Evolutionary conservation across 2,329 filamentous ascomycete genomes (phyloP).

Genomic region (Pseudogymnoascus sp.): DNA sequence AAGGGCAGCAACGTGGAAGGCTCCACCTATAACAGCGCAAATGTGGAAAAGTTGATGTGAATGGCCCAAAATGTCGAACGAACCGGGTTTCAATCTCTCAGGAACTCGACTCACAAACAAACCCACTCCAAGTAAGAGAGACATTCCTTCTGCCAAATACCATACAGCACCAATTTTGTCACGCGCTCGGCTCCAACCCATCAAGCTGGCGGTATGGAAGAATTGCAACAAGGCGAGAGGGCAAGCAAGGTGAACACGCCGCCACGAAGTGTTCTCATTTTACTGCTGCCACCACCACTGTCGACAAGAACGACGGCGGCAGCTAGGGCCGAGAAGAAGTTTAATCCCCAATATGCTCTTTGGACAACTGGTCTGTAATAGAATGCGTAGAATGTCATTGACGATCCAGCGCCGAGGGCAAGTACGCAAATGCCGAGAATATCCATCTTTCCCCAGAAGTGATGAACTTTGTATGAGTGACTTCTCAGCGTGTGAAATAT

Average conservation of each 20-base stretch:
- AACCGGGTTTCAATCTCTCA: conserved; percentile 34
- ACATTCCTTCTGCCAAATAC: conserved; percentile 20
- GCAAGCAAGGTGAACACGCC: conserved; percentile 22
- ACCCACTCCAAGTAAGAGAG: conserved; percentile 16
- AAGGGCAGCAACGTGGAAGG: conserved; percentile 33
- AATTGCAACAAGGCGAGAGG: conserved; percentile 26
- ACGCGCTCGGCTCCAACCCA: conserved; percentile 21
- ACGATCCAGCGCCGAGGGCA: no score
- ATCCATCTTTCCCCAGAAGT: conserved; percentile 25
- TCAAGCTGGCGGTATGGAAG: conserved; percentile 19
- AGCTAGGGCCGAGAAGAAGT: background rate
- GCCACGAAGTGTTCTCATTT: conserved; percentile 22
- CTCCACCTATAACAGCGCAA: conserved; percentile 35
- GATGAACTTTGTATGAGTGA: conserved; percentile 26
- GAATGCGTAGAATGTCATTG: conserved; percentile 24
- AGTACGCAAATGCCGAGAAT: conserved; percentile 22
- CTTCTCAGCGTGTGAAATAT: conserved; percentile 26
- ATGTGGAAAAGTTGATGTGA: conserved; percentile 42
- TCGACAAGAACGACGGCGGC: conserved; percentile 17
- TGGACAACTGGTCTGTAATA: conserved; percentile 16
- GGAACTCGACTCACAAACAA: conserved; percentile 34
- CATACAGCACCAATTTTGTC: conserved; percentile 19
- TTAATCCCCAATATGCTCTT: background rate
- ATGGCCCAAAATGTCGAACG: conserved; percentile 37
- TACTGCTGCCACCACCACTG: conserved; percentile 22